Evolutionary conservation across 106 monocot genomes (phyloP).

Genomic region (Gastrodia elata): DNA sequence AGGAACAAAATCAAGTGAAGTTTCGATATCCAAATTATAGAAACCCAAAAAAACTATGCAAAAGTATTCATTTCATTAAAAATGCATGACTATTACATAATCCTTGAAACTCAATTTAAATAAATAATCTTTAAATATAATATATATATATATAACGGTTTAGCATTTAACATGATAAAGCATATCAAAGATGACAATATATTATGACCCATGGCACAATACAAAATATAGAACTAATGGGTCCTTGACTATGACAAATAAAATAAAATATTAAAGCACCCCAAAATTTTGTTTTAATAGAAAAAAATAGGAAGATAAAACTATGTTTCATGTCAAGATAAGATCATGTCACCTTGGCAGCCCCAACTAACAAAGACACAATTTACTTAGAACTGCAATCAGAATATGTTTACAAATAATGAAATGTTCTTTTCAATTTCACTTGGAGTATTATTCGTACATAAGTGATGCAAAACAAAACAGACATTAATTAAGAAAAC

Average conservation of each 20-base stretch:
- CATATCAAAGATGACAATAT: too few relatives aligned
- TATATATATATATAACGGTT: background rate
- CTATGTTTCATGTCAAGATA: background rate
- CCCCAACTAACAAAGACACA: background rate
- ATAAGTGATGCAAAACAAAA: background rate
- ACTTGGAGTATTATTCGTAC: background rate
- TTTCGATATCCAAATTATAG: background rate
- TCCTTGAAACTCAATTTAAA: background rate
- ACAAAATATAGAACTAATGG: background rate
- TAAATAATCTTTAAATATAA: background rate
- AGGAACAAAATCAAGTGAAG: too few relatives aligned
- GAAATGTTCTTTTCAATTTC: background rate
- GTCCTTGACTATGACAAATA: background rate
- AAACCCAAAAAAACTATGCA: background rate
- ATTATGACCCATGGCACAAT: too few relatives aligned
- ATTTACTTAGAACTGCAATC: background rate
- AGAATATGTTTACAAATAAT: background rate
- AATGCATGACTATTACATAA: background rate
- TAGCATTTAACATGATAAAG: background rate
- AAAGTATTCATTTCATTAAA: background rate
- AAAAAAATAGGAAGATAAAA: background rate
- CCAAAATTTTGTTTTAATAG: background rate
- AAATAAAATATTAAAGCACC: background rate
- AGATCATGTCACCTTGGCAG: background rate
- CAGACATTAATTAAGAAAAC: background rate